Evolutionary conservation across 306 rosid genomes (phyloP).

Genomic region (Myrica gale): DNA sequence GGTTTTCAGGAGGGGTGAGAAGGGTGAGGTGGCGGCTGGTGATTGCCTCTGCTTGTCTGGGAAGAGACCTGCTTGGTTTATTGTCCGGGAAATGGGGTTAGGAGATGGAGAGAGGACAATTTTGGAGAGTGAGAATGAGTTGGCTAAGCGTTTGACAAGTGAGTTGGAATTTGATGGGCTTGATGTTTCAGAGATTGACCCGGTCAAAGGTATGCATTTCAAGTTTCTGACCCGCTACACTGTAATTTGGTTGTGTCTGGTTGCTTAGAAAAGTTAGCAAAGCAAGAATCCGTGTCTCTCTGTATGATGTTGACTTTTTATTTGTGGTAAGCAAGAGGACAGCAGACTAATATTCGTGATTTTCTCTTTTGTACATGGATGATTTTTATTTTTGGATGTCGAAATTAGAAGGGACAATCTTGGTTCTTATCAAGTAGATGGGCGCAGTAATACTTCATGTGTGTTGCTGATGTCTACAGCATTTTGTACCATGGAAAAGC

Average conservation of each 20-base stretch:
- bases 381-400: no score
- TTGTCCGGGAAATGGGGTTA: constrained; percentile 31
- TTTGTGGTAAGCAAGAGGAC: neutral
- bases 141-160: constrained; percentile 24
- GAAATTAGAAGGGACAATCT: neutral
- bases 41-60: constrained; percentile 70
- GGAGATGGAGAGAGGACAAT: constrained; percentile 20
- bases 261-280: neutral
- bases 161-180: constrained; percentile 35
- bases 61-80: constrained; percentile 53
- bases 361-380: neutral
- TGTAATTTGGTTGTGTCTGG: neutral
- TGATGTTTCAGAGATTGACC: constrained; percentile 60
- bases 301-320: neutral
- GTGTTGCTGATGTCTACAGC: neutral
- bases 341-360: neutral
- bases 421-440: neutral
- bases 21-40: constrained; percentile 56
- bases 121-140: constrained; percentile 19
- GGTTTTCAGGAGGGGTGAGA: constrained; percentile 51
- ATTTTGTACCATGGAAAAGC: neutral
- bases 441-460: neutral
- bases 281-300: neutral
- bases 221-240: neutral
- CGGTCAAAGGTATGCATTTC: constrained; percentile 60